A percentile compares a stretch with the other conserved stretches of the same genome.
phyloP scores from a whole-genome alignment of 2,329 filamentous ascomycete species.

The Cladosporium sp. region DNA sequence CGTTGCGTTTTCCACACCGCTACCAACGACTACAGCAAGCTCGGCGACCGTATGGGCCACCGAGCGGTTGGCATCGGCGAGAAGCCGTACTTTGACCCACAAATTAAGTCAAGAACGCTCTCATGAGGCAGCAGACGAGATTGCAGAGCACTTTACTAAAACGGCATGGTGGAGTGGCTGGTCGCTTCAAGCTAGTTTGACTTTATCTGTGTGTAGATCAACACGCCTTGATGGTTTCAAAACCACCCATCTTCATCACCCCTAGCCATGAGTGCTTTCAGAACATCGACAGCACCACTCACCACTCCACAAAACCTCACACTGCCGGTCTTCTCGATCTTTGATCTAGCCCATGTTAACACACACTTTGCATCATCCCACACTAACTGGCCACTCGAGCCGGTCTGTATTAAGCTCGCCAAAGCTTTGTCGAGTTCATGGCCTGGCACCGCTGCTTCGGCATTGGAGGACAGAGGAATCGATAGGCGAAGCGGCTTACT shows the following conservation, averaged over 20 bases:
- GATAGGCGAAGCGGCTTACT: slow-evolving; percentile 17
- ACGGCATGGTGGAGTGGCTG: neutral
- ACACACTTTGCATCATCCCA: slow-evolving; percentile 25
- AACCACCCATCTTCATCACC: slow-evolving; percentile 34
- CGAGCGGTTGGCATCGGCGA: slow-evolving; percentile 58
- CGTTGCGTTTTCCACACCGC: slow-evolving; percentile 60
- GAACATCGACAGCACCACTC: slow-evolving; percentile 30
- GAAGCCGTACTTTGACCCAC: slow-evolving; percentile 55
- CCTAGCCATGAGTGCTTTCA: slow-evolving; percentile 28
- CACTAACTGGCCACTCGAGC: neutral
- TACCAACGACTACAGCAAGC: slow-evolving; percentile 61
- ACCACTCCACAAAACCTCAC: slow-evolving; percentile 29
- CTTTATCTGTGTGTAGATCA: neutral
- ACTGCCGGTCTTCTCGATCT: slow-evolving; percentile 27
- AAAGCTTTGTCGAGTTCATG: slow-evolving; percentile 25
- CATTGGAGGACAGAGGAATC: slow-evolving; percentile 13
- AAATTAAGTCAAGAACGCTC: slow-evolving; percentile 46
- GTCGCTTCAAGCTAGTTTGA: neutral
- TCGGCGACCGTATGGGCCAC: slow-evolving; percentile 54
- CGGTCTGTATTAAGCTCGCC: slow-evolving; percentile 9
- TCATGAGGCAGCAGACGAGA: neutral
- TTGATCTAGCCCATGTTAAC: slow-evolving; percentile 28
- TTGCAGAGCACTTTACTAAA: neutral
- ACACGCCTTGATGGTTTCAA: neutral
- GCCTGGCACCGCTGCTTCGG: neutral